These are phyloP conservation scores for Bocquillonia castaneifolia DNA, from an alignment of 441 rosid species.

Conservation along the genomic window DNA sequence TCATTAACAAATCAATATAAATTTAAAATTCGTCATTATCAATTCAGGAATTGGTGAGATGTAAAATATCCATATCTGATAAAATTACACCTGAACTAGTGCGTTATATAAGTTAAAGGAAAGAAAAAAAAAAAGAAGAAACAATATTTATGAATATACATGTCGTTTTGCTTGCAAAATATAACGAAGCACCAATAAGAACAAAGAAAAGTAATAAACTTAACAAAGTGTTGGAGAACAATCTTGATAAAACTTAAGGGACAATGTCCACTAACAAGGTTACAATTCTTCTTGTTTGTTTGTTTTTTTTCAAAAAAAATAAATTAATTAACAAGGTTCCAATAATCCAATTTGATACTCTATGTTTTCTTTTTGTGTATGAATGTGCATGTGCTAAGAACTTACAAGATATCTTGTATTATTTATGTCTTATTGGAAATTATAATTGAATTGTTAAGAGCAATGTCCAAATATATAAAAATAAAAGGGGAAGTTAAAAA, in stretches of 20 bases:
- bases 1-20: too few relatives aligned
- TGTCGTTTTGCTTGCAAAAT: background rate
- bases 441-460: background rate
- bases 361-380: background rate
- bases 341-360: background rate
- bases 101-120: too few relatives aligned
- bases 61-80: too few relatives aligned
- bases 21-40: too few relatives aligned
- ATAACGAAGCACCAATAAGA: background rate
- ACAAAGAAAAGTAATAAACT: background rate
- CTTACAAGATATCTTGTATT: background rate
- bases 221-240: background rate
- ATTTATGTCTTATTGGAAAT: background rate
- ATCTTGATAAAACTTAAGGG: background rate
- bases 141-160: too few relatives aligned
- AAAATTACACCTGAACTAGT: too few relatives aligned
- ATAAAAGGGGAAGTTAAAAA: too few relatives aligned
- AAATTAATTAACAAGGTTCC: too few relatives aligned
- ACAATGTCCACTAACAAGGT: slow-evolving; percentile 10
- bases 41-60: too few relatives aligned
- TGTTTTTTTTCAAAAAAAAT: too few relatives aligned
- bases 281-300: too few relatives aligned
- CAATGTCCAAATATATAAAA: background rate
- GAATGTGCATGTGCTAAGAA: slow-evolving; percentile 7
- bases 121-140: too few relatives aligned